Evolutionary conservation across 2,329 filamentous ascomycete genomes (phyloP), one percentile per base, ranked within the genome.

Genomic region (Fusarium musae): DNA sequence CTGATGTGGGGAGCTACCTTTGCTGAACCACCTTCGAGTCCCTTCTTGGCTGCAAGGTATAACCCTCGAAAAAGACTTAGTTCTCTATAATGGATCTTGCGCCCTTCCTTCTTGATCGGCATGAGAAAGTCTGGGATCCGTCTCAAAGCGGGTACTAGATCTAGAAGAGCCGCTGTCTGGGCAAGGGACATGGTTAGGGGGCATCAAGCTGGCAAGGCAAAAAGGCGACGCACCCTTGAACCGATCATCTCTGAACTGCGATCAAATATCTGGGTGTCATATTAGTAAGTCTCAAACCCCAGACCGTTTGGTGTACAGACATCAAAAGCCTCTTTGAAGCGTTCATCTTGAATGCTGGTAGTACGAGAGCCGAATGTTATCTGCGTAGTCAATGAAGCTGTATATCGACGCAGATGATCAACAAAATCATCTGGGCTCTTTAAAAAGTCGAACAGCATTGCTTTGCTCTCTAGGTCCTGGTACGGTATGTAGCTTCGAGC

Each of bases 261-360:
- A 34, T 50, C 47, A 19, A 50, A 50, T 34, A 50, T 50, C 47
- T 50, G 16, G 0, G 0, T 0, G 0, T 2, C 1, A 19, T 23
- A 1, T 50, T 1, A 50, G 47, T 3, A 23, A 13, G 26, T 34
- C 11, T 0, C 0, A 7, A 5, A 2, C 21, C 3, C 2, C 2
- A 7, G 5, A 5, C 3, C 3, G 8, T 7, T 4, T 4, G 2
- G 9, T 8, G 1, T 1, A 9, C 21, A 10, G 0, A 50, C 47
- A 13, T 34, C 30, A 10, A 50, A 50, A 3, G 47, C 47, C 6
- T 50, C 47, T 23, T 23, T 50, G n/a, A 50, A 34, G 3, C 28
- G 28, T 8, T 50, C 21, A 23, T 50, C 47, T 6, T 50, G 0
- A 32, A 50, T 34, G 8, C 30, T 50, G 5, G 47, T 50, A 3